Conservation (phyloP, 225 moss, liverwort and hornwort species). For the Bryoerythrophyllum caledonicum region DNA sequence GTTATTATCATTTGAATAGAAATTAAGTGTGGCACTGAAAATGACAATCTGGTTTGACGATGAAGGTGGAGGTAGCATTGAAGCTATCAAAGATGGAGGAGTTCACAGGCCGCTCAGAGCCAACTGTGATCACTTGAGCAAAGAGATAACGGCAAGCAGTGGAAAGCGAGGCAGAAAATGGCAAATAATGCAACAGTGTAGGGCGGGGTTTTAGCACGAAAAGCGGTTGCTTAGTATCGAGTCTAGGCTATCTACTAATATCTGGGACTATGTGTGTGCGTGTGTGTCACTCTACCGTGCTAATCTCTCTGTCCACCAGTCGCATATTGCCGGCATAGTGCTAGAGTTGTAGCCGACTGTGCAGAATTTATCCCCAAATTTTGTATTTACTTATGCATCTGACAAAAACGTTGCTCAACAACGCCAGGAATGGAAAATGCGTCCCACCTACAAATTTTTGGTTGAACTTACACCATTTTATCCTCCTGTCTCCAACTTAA, state of each 20-base stretch:
- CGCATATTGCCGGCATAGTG: slow-evolving; percentile 25
- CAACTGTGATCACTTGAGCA: slow-evolving; percentile 85
- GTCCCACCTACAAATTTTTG: background rate
- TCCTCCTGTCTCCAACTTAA: too few species aligned
- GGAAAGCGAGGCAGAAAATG: slow-evolving; percentile 33
- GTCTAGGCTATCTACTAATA: slow-evolving; percentile 4
- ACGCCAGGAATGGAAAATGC: background rate
- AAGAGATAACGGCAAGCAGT: slow-evolving; percentile 27
- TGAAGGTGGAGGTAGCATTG: slow-evolving; percentile 77
- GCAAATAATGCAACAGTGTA: slow-evolving; percentile 7
- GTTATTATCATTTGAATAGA: too few species aligned
- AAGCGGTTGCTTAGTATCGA: background rate
- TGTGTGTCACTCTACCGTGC: background rate
- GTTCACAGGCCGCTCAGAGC: slow-evolving; percentile 86
- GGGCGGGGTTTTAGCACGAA: background rate
- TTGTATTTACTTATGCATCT: slow-evolving; percentile 18
- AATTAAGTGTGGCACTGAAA: background rate
- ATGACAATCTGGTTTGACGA: background rate
- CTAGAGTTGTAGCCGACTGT: slow-evolving; percentile 12
- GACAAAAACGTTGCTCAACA: background rate
- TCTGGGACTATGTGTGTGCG: background rate
- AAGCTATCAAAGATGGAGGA: slow-evolving; percentile 85
- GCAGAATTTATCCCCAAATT: slow-evolving; percentile 20
- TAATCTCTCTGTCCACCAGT: background rate
- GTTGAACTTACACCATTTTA: too few species aligned